Percentiles rank a stretch among this genome's conserved stretches.
phyloP scores from a whole-genome alignment of 768 basidiomycete species.

The Russula ochroleuca region DNA sequence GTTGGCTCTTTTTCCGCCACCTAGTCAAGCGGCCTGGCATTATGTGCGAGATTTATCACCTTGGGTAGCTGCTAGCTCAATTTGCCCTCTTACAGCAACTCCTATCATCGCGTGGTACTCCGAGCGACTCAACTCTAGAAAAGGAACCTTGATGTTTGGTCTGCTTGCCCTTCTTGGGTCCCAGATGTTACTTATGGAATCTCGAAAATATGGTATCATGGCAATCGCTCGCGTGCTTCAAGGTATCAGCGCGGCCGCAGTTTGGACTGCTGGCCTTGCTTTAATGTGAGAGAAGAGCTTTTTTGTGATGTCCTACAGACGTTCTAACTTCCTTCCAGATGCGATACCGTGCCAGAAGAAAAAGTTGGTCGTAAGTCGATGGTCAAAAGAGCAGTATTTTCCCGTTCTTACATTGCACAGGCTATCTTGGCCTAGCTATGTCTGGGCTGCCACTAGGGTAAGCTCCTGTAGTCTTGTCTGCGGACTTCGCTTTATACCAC shows the following conservation, averaged over 20 bases:
- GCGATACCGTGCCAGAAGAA: slow-evolving; percentile 38
- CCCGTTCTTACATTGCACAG: slow-evolving; percentile 25
- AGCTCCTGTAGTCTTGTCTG: neutral
- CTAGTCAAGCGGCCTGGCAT: slow-evolving; percentile 35
- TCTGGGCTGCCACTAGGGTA: slow-evolving; percentile 40
- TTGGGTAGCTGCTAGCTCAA: neutral
- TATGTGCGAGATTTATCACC: slow-evolving; percentile 29
- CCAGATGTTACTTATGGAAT: slow-evolving; percentile 41
- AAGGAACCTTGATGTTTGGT: slow-evolving; percentile 34
- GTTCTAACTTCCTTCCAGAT: slow-evolving; percentile 28
- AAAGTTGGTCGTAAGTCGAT: slow-evolving; percentile 36
- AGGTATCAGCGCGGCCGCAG: slow-evolving; percentile 40
- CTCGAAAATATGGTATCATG: slow-evolving; percentile 40
- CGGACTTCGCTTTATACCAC: neutral
- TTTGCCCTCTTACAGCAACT: slow-evolving; percentile 31
- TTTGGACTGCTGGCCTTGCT: slow-evolving; percentile 41
- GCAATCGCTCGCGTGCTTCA: slow-evolving; percentile 38
- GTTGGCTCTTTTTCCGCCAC: neutral
- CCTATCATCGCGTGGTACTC: slow-evolving; percentile 37
- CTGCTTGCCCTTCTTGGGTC: slow-evolving; percentile 36
- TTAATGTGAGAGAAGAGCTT: slow-evolving; percentile 34
- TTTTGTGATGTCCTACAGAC: neutral
- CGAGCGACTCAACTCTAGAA: slow-evolving; percentile 36
- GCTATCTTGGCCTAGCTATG: slow-evolving; percentile 41
- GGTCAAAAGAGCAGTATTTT: neutral